phyloP scores from a whole-genome alignment of 2,329 filamentous ascomycete species.

The Pseudogymnoascus destructans region DNA sequence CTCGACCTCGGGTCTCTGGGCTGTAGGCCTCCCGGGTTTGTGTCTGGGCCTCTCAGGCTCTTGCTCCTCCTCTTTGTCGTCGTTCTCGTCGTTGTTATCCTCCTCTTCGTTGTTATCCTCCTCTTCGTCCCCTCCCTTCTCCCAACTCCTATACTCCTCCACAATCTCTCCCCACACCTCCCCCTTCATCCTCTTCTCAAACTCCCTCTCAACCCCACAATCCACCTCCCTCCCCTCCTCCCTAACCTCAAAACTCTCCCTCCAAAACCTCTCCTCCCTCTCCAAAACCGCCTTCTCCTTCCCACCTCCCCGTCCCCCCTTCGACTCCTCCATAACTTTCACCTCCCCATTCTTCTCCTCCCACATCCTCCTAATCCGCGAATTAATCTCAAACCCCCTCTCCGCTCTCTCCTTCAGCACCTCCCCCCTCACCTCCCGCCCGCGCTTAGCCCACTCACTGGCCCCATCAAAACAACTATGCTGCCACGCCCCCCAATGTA shows the following conservation, averaged over 20 bases:
- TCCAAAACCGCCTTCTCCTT: not conserved
- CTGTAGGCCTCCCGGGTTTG: too few species aligned
- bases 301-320: not conserved
- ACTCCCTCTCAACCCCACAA: not conserved
- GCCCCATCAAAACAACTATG: not conserved
- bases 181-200: constrained; percentile 1
- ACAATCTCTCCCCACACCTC: not conserved
- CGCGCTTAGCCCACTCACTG: not conserved
- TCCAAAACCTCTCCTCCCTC: not conserved
- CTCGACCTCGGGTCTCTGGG: too few species aligned
- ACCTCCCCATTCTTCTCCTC: not conserved
- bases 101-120: too few species aligned
- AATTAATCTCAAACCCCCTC: constrained; percentile 16
- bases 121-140: not conserved
- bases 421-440: constrained; percentile 37
- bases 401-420: constrained; percentile 38
- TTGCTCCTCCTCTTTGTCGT: not conserved
- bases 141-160: not conserved
- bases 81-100: not conserved
- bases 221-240: constrained; percentile 5
- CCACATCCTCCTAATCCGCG: not conserved
- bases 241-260: not conserved
- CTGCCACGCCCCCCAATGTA: not conserved
- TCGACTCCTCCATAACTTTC: not conserved
- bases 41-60: not conserved